Conservation (phyloP, 257 asterid species). For the Solanum pimpinellifolium region DNA sequence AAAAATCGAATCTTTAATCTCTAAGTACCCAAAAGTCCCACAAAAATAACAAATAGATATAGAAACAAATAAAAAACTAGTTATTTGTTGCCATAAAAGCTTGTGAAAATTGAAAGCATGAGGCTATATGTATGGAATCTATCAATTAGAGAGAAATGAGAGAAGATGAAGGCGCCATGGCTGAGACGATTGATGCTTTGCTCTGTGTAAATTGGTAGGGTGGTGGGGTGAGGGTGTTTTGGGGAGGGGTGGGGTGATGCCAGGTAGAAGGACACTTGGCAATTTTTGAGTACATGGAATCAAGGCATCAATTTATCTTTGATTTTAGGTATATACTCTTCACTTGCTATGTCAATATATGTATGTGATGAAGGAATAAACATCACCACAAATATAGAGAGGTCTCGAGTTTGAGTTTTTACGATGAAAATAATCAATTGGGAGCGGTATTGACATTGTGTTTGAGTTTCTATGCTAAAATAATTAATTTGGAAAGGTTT, state of each 20-base stretch:
- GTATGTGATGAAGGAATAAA: background rate
- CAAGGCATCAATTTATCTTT: slow-evolving; percentile 36
- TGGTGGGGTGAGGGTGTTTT: background rate
- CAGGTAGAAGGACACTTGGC: slow-evolving; percentile 54
- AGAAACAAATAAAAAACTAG: background rate
- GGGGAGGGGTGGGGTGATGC: slow-evolving; percentile 17
- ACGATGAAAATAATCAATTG: background rate
- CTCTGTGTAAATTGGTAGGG: background rate
- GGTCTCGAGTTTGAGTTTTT: background rate
- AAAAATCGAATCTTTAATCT: background rate
- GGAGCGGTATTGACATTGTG: background rate
- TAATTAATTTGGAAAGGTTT: too few relatives aligned
- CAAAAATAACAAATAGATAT: background rate
- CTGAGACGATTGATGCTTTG: slow-evolving; percentile 8
- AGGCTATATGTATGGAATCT: background rate
- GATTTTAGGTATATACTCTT: background rate
- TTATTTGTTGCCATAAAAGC: background rate
- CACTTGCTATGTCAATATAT: background rate
- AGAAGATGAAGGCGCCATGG: slow-evolving; percentile 15
- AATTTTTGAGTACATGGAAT: slow-evolving; percentile 6
- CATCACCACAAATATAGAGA: background rate
- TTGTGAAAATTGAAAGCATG: background rate
- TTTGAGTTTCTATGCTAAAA: background rate
- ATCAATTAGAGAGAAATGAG: background rate
- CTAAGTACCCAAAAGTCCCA: background rate